Evolutionary conservation across 1,284 basidiomycete genomes (phyloP), one percentile per base, ranked within the genome.

Genomic region (Puccinia horiana): DNA sequence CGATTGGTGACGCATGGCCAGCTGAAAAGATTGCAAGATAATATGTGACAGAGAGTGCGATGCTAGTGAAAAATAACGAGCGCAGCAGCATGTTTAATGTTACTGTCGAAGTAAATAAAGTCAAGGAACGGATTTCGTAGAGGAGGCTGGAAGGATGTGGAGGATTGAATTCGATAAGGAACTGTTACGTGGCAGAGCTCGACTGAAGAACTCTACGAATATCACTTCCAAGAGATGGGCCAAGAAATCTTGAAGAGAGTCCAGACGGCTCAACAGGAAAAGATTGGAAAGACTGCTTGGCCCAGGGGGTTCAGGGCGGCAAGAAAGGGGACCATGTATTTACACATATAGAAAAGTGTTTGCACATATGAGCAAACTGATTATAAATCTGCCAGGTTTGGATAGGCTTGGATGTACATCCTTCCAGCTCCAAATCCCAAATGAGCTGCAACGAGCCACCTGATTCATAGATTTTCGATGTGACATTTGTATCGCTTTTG

Each of bases 301-400:
- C 40, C 65, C 40, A 47, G 65, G 42, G 40, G 23, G 18, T 44
- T 69, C 65, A 69, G 65, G 65, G 65, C 65, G 23, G 40, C 37
- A 40, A 47, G 65, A 69, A 44, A 69, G 65, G 65, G 42, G 65
- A 69, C 6, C 61, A 63, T 63, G 61, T 67, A 42, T n/a, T 40
- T 42, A 67, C 63, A 35, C 35, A 42, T 32, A 42, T 42, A 67
- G 35, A 63, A 67, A 42, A 42, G 32, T 9, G 65, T 37, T 23
- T 69, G 42, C 65, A 69, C 65, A 47, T 69, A 69, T 69, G 65
- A 40, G 40, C 65, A 69, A 69, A 23, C 40, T 69, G n/a, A n/a
- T n/a, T n/a, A n/a, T n/a, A 42, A 42, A 26, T 47, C n/a, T 69
- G 40, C 65, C 42, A 44, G 49, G 23, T 42, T 69, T n/a, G n/a